Percentiles rank a stretch among this genome's conserved stretches.
Conservation (phyloP, 805 yeast species). For the Spathaspora sp. region DNA sequence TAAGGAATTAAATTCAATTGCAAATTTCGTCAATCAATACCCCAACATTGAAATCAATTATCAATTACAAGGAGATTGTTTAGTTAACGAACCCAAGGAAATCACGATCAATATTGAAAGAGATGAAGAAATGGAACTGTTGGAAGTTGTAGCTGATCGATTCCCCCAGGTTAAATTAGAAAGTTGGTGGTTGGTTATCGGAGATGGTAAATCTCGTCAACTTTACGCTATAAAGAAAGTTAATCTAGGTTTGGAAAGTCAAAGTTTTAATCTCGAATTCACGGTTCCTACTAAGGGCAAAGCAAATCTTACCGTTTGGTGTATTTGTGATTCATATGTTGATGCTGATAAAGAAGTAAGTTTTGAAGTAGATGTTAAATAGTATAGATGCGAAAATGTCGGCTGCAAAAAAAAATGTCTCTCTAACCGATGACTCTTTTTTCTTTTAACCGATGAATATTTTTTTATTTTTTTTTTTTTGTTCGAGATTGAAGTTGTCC, state of each 20-base stretch:
- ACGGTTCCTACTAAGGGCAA: constrained; percentile 53
- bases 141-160: constrained; percentile 53
- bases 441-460: not conserved
- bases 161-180: constrained; percentile 63
- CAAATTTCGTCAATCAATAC: constrained; percentile 83
- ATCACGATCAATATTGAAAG: constrained; percentile 51
- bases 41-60: constrained; percentile 78
- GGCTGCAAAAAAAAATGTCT: not conserved
- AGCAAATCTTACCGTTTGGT: constrained; percentile 69
- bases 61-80: constrained; percentile 34
- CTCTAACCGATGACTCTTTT: not conserved
- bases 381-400: not conserved
- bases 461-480: not conserved
- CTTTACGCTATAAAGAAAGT: constrained; percentile 73
- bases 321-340: constrained; percentile 86
- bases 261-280: constrained; percentile 51
- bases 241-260: constrained; percentile 48
- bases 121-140: constrained; percentile 74
- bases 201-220: constrained; percentile 57
- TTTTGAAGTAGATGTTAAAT: constrained; percentile 44
- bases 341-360: constrained; percentile 86
- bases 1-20: constrained; percentile 61
- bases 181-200: constrained; percentile 86
- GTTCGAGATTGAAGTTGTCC: not conserved
- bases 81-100: constrained; percentile 45